Percentiles rank a stretch among this genome's conserved stretches.
These are phyloP conservation scores for Ceratobasidium sp. DNA, from an alignment of 1,284 basidiomycete genomes.

Conservation along the genomic window DNA sequence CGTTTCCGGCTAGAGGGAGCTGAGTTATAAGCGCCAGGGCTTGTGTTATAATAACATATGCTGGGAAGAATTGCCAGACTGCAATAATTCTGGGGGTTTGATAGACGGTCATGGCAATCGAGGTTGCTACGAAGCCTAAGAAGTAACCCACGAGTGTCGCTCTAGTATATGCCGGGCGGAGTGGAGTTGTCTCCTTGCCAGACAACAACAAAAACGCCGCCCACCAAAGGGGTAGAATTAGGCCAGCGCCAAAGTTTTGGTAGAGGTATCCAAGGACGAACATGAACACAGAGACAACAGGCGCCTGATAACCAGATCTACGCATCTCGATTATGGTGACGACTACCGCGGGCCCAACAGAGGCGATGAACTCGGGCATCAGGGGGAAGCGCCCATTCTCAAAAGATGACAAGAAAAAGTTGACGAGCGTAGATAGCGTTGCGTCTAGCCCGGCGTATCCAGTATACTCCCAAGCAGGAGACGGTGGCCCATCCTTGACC, in stretches of 20 bases:
- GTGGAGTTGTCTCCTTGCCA: neutral
- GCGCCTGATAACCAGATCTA: constrained; percentile 7
- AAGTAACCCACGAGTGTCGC: constrained; percentile 27
- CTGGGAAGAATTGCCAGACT: constrained; percentile 39
- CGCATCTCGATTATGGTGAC: constrained; percentile 33
- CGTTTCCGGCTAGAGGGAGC: neutral
- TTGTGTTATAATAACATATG: constrained; percentile 1
- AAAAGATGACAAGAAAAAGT: constrained; percentile 19
- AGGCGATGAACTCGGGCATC: constrained; percentile 34
- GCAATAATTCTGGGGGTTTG: constrained; percentile 26
- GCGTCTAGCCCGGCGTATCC: neutral
- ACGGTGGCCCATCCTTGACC: neutral
- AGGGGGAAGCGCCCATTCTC: constrained; percentile 20
- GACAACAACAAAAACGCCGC: neutral
- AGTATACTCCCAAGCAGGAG: constrained; percentile 11
- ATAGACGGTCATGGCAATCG: constrained; percentile 1
- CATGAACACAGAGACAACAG: constrained; percentile 16
- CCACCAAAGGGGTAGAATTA: constrained; percentile 36
- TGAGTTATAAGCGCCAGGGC: neutral
- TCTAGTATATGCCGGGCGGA: constrained; percentile 13
- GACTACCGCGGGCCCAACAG: constrained; percentile 15
- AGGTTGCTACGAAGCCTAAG: constrained; percentile 19
- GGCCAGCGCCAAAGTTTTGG: constrained; percentile 17
- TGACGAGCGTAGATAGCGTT: constrained; percentile 8
- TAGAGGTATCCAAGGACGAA: constrained; percentile 22